A percentile compares a stretch with the other conserved stretches of the same genome.
phyloP scores from a whole-genome alignment of 2,329 filamentous ascomycete genomes.

The Anisogramma anomala region DNA sequence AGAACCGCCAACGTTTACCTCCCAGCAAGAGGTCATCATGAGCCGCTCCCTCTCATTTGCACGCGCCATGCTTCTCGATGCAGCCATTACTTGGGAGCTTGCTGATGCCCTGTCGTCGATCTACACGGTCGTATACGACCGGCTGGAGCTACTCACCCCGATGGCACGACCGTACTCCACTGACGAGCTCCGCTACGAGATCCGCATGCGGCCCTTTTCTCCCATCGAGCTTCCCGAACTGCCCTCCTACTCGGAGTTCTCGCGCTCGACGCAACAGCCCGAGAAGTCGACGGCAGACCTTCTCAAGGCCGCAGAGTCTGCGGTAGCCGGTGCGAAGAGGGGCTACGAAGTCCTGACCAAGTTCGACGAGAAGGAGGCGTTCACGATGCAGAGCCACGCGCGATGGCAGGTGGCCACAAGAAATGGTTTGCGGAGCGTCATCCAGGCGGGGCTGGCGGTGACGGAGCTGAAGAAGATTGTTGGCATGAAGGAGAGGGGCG shows the following conservation, averaged over 20 bases:
- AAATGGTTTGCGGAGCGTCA: slow-evolving; percentile 55
- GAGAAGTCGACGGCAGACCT: slow-evolving; percentile 29
- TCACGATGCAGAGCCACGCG: slow-evolving; percentile 44
- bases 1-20: slow-evolving; percentile 17
- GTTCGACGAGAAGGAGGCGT: slow-evolving; percentile 39
- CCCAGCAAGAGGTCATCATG: slow-evolving; percentile 31
- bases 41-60: slow-evolving; percentile 42
- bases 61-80: slow-evolving; percentile 51
- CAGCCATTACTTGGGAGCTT: slow-evolving; percentile 49
- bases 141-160: slow-evolving; percentile 41
- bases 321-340: slow-evolving; percentile 37
- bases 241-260: slow-evolving; percentile 52
- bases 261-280: slow-evolving; percentile 29
- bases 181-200: slow-evolving; percentile 59
- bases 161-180: slow-evolving; percentile 53
- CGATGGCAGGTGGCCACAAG: slow-evolving; percentile 51
- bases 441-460: slow-evolving; percentile 56
- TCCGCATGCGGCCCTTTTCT: slow-evolving; percentile 79
- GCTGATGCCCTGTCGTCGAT: slow-evolving; percentile 46
- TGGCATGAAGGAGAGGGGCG: slow-evolving; percentile 21
- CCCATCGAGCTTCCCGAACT: slow-evolving; percentile 55
- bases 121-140: slow-evolving; percentile 50
- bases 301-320: slow-evolving; percentile 33
- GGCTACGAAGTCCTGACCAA: slow-evolving; percentile 46
- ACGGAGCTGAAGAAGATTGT: slow-evolving; percentile 47